Evolutionary conservation across 2,329 filamentous ascomycete genomes (phyloP).

Genomic region (Claviceps maximensis): DNA sequence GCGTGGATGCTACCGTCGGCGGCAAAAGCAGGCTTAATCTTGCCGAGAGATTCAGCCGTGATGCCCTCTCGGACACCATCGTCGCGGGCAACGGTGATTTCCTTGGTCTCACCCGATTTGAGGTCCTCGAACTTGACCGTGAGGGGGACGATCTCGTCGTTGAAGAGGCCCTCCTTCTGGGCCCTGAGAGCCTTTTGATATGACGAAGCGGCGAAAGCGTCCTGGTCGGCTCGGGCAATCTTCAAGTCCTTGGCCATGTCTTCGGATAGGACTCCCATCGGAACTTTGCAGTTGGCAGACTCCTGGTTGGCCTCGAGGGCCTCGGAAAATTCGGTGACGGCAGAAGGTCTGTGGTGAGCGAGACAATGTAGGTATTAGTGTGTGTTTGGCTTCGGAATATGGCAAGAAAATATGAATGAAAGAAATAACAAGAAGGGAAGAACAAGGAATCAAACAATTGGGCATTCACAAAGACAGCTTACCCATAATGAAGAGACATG

Average conservation of each 20-base stretch:
- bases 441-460: not conserved
- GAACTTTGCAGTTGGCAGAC: constrained; percentile 90
- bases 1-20: constrained; percentile 91
- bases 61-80: constrained; percentile 79
- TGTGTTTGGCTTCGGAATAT: not conserved
- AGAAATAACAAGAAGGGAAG: not conserved
- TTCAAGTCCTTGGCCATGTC: constrained; percentile 81
- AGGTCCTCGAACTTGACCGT: constrained; percentile 81
- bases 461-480: constrained; percentile 21
- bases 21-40: constrained; percentile 82
- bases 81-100: constrained; percentile 70
- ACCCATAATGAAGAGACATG: constrained; percentile 90
- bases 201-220: constrained; percentile 84
- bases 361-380: not conserved
- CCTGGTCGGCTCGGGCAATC: constrained; percentile 61
- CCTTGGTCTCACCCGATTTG: constrained; percentile 75
- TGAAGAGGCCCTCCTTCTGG: constrained; percentile 78
- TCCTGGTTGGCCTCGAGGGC: constrained; percentile 69
- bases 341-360: constrained; percentile 46
- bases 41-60: constrained; percentile 75
- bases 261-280: constrained; percentile 90
- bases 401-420: not conserved
- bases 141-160: constrained; percentile 80
- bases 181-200: constrained; percentile 84
- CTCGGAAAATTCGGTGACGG: constrained; percentile 87